Conservation (phyloP, 768 basidiomycete species). For the Leccinum disarticulatum region DNA sequence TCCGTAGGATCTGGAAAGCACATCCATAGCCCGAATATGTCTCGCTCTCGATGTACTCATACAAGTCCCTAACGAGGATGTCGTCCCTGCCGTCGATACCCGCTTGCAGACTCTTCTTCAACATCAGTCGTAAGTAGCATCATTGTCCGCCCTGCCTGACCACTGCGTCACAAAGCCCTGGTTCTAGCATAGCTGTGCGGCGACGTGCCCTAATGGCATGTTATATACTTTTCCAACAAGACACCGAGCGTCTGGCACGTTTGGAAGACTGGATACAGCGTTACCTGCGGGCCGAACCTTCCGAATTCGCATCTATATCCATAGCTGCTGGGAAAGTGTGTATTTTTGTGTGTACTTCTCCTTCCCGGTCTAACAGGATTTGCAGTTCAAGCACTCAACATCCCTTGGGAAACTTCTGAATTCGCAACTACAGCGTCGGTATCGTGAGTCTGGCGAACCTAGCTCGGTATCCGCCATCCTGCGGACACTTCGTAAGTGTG, state of each 20-base stretch:
- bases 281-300: slow-evolving; percentile 12
- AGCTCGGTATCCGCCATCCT: slow-evolving; percentile 15
- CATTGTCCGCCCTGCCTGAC: slow-evolving; percentile 11
- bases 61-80: slow-evolving; percentile 57
- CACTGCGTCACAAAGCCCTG: slow-evolving; percentile 7
- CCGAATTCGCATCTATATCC: slow-evolving; percentile 8
- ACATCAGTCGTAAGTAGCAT: slow-evolving; percentile 71
- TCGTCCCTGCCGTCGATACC: slow-evolving; percentile 73
- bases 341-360: not conserved
- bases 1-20: slow-evolving; percentile 68
- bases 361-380: slow-evolving; percentile 4
- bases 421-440: slow-evolving; percentile 16
- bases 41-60: slow-evolving; percentile 73
- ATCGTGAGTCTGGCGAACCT: slow-evolving; percentile 10
- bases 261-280: slow-evolving; percentile 31
- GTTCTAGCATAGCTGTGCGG: slow-evolving; percentile 53
- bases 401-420: slow-evolving; percentile 24
- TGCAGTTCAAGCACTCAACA: slow-evolving; percentile 26
- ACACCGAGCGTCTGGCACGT: slow-evolving; percentile 45
- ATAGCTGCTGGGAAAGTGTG: slow-evolving; percentile 26
- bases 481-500: slow-evolving; percentile 23
- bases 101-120: slow-evolving; percentile 65
- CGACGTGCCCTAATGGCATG: slow-evolving; percentile 63
- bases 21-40: slow-evolving; percentile 54
- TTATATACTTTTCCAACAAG: slow-evolving; percentile 47